Conservation (phyloP, 2,329 filamentous ascomycete species). For the Penicillium sp. region DNA sequence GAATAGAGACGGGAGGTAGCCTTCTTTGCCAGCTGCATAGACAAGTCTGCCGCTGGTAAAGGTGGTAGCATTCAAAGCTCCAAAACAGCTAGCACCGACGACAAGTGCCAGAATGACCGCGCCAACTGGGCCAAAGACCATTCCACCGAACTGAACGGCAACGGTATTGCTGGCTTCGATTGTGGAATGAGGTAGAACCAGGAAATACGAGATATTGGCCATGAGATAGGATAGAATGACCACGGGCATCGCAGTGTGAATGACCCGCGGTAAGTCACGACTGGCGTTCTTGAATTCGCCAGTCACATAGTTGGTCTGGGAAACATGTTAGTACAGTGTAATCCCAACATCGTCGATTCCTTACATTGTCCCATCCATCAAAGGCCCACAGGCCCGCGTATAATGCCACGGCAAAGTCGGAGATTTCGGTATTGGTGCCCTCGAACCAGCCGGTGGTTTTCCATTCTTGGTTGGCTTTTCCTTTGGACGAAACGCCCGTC, state of each 20-base stretch:
- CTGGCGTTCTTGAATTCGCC: constrained; percentile 91
- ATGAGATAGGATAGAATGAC: constrained; percentile 87
- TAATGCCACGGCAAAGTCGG: constrained; percentile 85
- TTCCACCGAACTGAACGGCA: constrained; percentile 85
- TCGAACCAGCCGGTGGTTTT: constrained; percentile 84
- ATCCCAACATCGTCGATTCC: constrained; percentile 30
- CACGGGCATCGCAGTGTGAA: constrained; percentile 92
- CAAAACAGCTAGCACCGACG: constrained; percentile 87
- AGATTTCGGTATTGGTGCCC: constrained; percentile 71
- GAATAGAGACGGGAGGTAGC: constrained; percentile 80
- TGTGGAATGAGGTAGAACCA: constrained; percentile 73
- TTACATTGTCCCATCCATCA: constrained; percentile 96
- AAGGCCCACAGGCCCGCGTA: constrained; percentile 98
- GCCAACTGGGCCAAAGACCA: constrained; percentile 81
- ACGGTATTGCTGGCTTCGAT: constrained; percentile 90
- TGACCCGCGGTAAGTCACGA: constrained; percentile 85
- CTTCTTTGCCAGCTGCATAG: constrained; percentile 92
- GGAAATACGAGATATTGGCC: constrained; percentile 88
- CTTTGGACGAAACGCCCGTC: constrained; percentile 75
- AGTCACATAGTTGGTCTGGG: constrained; percentile 85
- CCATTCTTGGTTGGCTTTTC: constrained; percentile 75
- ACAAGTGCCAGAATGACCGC: constrained; percentile 80
- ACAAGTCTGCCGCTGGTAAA: constrained; percentile 90
- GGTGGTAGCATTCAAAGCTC: constrained; percentile 86
- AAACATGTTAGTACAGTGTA: constrained; percentile 6